Percentiles rank a stretch among this genome's conserved stretches.
These are phyloP conservation scores for Diaporthe nobilis DNA, from an alignment of 2,329 filamentous ascomycete genomes.

Conservation along the genomic window DNA sequence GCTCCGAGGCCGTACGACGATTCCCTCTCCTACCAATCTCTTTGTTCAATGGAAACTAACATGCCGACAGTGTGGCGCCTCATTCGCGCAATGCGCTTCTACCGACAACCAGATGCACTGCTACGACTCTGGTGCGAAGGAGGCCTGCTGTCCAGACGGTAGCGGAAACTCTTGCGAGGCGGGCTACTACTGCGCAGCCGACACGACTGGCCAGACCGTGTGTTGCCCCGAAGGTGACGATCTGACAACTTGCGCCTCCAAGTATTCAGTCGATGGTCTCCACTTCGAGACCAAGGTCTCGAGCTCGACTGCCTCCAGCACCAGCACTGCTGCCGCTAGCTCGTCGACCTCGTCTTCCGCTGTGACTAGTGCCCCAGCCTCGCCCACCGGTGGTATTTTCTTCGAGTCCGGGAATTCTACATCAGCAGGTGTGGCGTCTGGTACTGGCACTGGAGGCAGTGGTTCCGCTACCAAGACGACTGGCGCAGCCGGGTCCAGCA, in stretches of 20 bases:
- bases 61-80: slow-evolving; percentile 59
- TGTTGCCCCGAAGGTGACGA: slow-evolving; percentile 73
- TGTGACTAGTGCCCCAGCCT: slow-evolving; percentile 26
- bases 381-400: slow-evolving; percentile 37
- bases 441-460: slow-evolving; percentile 38
- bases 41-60: slow-evolving; percentile 1
- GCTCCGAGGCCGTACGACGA: slow-evolving; percentile 59
- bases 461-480: slow-evolving; percentile 44
- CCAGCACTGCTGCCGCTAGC: slow-evolving; percentile 50
- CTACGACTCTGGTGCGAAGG: slow-evolving; percentile 65
- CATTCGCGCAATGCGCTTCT: slow-evolving; percentile 64
- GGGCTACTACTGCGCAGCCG: slow-evolving; percentile 75
- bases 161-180: slow-evolving; percentile 72
- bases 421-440: slow-evolving; percentile 34
- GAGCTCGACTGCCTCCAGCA: slow-evolving; percentile 50
- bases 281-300: slow-evolving; percentile 60
- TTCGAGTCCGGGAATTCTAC: slow-evolving; percentile 42
- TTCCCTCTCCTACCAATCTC: too few relatives aligned
- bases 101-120: slow-evolving; percentile 68
- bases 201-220: slow-evolving; percentile 65
- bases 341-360: slow-evolving; percentile 45
- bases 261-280: slow-evolving; percentile 64
- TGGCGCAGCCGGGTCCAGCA: slow-evolving; percentile 36
- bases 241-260: slow-evolving; percentile 67
- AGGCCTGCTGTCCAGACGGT: slow-evolving; percentile 71